These are phyloP conservation scores for Xylariaceae sp. DNA, from an alignment of 2,329 filamentous ascomycete genomes.

Conservation along the genomic window DNA sequence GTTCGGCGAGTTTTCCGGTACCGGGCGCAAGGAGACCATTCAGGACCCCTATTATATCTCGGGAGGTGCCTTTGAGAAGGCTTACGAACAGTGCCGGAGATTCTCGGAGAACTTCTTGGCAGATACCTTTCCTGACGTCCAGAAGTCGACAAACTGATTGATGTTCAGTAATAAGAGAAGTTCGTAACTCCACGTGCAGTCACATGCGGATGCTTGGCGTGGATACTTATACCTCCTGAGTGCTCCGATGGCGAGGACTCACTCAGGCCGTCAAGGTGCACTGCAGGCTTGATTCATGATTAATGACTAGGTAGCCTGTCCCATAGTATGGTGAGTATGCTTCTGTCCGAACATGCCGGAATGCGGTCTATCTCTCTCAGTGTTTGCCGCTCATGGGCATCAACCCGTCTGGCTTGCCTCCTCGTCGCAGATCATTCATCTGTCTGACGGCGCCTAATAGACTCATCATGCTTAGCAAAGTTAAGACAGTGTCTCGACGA, in stretches of 20 bases:
- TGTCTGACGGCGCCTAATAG: background rate
- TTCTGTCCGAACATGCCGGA: background rate
- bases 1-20: slow-evolving; percentile 77
- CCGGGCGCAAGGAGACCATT: slow-evolving; percentile 63
- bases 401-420: background rate
- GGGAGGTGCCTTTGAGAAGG: slow-evolving; percentile 70
- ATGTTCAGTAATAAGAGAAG: background rate
- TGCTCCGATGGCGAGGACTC: background rate
- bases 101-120: slow-evolving; percentile 74
- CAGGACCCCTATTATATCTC: slow-evolving; percentile 93
- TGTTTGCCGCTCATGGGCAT: background rate
- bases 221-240: background rate
- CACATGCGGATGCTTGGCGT: background rate
- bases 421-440: background rate
- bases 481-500: slow-evolving; percentile 4
- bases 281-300: background rate
- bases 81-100: slow-evolving; percentile 76
- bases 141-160: slow-evolving; percentile 15
- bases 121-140: slow-evolving; percentile 44
- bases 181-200: background rate
- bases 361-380: background rate
- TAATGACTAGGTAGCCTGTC: background rate
- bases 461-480: background rate
- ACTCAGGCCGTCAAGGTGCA: background rate
- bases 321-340: background rate